Evolutionary conservation across 192 early-diverging fungal species (phyloP), one percentile per base, ranked within the genome.

Genomic region (Linnemannia schmuckeri): DNA sequence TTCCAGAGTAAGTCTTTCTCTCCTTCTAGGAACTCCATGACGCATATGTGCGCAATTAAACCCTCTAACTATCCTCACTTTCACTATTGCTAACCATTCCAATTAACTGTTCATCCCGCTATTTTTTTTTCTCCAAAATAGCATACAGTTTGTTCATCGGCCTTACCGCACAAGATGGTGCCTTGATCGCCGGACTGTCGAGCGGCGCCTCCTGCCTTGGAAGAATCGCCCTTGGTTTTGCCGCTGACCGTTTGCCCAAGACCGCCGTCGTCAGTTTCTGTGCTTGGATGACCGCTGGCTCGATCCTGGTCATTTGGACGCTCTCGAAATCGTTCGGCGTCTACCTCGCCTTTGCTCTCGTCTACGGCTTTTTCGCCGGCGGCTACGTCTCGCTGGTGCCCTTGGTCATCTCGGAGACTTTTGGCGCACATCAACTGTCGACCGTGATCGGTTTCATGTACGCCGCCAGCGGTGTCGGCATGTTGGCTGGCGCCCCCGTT

Each of bases 201-300:
- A 96, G 95, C 78, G 94, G 91, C 33, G 93, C 93, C 8, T 90
- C 92, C 1, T 93, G 91, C 72, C 70, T 93, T 9, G 95, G 95
- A 7, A 90, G 95, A 66, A 89, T 96, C 73, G 75, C 91, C 12
- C 90, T 94, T 44, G 95, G 95, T 3, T 92, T 91, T 68, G 89
- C 88, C n/a, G 94, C 94, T 9, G 95, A 96, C 55, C 79, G 84
- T 13, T 38, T 86, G 4, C 84, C 84, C 33, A 86, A 86, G 75
- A 81, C 84, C 0, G 18, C 77, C 4, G 84, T 86, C n/a, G 84
- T 86, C 49, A 86, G 84, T 27, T 52, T 70, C 38, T 86, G 84
- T 74, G 84, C 84, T 15, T 86, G 84, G 84, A 86, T 86, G 69
- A 81, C 84, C 6, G 84, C 84, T 9, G 84, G 84, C 7, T 86